Base-by-base conservation (phyloP, 768 basidiomycete genomes). In the Macrolepiota fuliginosa region DNA sequence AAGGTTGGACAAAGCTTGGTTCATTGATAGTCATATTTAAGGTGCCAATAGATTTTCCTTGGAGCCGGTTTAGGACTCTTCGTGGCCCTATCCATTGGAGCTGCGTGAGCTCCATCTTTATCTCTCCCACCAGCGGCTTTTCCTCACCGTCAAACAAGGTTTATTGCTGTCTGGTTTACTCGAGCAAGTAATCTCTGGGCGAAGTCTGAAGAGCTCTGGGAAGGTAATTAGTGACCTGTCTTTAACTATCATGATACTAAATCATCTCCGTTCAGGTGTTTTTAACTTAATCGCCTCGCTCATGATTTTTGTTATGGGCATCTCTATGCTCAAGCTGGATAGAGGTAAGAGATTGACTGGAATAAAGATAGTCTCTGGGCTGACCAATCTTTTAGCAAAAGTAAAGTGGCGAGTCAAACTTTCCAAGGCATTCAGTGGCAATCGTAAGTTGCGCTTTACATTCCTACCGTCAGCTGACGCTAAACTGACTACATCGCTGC, bases 301-400 rank as follows among this genome's bases (percentile, higher is more conserved):
- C 67, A 86, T 97, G 83, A 95, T 97, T 69, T 92, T 94, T 72
- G 79, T 90, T 70, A 96, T 98, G 94, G 95, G 93, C 2, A 69
- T 98, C 40, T 89, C 90, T 37, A 96, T 98, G 91, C 85, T 99
- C 63, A 94, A 92, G 71, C 88, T 99, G 84, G 96, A 98, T 73
- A 82, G 89, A 69, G 81, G 80, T 78, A 68, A 49, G 69, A 56
- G 27, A n/a, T 24, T 19, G 19, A n/a, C 15, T 47, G 42, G 13
- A 10, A 19, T 12, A 12, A 45, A 7, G 24, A 17, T 22, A 27
- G 35, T 9, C 42, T 15, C 47, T 4, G 54, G 27, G 15, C 37
- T 58, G 57, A 51, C 27, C 10, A 24, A 25, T 40, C 19, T 35
- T 40, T 9, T 50, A 81, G 90, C 96, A 11, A 91, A 94, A 72